Evolutionary conservation across 2,329 filamentous ascomycete genomes (phyloP).

Genomic region (Aspergillus udagawae): DNA sequence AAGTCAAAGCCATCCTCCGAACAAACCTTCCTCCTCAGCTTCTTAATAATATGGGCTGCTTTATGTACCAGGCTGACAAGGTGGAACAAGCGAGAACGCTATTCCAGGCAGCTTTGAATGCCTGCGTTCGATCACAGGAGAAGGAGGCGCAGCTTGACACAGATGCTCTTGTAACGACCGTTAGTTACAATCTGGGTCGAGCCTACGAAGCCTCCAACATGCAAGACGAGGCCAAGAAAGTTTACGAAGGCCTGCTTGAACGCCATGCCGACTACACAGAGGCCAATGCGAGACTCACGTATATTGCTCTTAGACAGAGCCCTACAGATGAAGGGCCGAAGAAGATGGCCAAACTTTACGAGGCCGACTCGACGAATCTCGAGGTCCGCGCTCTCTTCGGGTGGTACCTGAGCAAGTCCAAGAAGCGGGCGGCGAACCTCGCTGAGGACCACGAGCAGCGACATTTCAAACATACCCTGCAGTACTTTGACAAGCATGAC

Average conservation of each 20-base stretch:
- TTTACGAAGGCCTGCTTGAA: constrained; percentile 80
- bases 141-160: constrained; percentile 74
- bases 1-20: constrained; percentile 58
- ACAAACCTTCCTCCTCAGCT: constrained; percentile 82
- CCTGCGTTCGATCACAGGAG: constrained; percentile 77
- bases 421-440: constrained; percentile 75
- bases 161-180: constrained; percentile 88
- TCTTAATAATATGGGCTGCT: constrained; percentile 96
- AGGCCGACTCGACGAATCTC: constrained; percentile 76
- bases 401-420: constrained; percentile 88
- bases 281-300: constrained; percentile 80
- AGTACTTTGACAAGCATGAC: constrained; percentile 95
- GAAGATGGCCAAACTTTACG: constrained; percentile 78
- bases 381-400: constrained; percentile 91
- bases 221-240: constrained; percentile 75
- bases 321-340: constrained; percentile 84
- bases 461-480: constrained; percentile 93
- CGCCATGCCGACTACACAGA: constrained; percentile 91
- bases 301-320: constrained; percentile 77
- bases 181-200: constrained; percentile 92
- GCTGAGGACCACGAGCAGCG: constrained; percentile 87
- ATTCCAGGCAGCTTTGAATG: constrained; percentile 87
- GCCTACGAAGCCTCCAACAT: constrained; percentile 85
- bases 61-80: constrained; percentile 84
- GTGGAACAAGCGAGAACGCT: constrained; percentile 74